A percentile compares a stretch with the other conserved stretches of the same genome.
These are phyloP conservation scores for Macrotyloma uniflorum DNA, from an alignment of 306 rosid genomes.

Conservation along the genomic window DNA sequence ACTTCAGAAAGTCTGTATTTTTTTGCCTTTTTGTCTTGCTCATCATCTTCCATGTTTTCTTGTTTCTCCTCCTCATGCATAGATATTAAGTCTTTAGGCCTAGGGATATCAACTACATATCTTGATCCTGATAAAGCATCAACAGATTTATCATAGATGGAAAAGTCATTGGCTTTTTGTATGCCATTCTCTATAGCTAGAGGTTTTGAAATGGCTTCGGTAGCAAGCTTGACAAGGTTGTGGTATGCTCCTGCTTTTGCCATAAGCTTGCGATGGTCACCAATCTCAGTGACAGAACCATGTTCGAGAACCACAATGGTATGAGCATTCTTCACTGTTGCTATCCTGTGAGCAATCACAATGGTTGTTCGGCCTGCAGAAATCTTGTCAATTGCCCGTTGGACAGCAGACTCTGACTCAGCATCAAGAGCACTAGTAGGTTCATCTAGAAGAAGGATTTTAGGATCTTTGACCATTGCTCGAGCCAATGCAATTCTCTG, in stretches of 20 bases:
- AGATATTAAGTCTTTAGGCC: constrained; percentile 31
- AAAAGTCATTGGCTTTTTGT: constrained; percentile 37
- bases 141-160: constrained; percentile 42
- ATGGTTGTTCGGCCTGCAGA: constrained; percentile 75
- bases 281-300: constrained; percentile 77
- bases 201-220: constrained; percentile 56
- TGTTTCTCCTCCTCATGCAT: constrained; percentile 39
- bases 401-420: constrained; percentile 75
- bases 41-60: constrained; percentile 46
- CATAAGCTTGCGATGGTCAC: constrained; percentile 78
- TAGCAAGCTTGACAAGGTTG: constrained; percentile 79
- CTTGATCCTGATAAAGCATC: constrained; percentile 47
- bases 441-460: constrained; percentile 82
- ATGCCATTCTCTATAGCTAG: constrained; percentile 29
- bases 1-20: constrained; percentile 56
- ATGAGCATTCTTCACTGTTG: constrained; percentile 73
- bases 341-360: constrained; percentile 87
- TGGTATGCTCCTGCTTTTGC: constrained; percentile 68
- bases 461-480: constrained; percentile 88
- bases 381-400: constrained; percentile 82
- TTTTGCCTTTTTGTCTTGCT: constrained; percentile 39
- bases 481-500: constrained; percentile 89
- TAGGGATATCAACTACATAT: constrained; percentile 30
- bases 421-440: constrained; percentile 96
- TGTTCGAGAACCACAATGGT: constrained; percentile 75